These are phyloP conservation scores for Aspergillus cristatus DNA, from an alignment of 495 filamentous ascomycete species.

Conservation along the genomic window DNA sequence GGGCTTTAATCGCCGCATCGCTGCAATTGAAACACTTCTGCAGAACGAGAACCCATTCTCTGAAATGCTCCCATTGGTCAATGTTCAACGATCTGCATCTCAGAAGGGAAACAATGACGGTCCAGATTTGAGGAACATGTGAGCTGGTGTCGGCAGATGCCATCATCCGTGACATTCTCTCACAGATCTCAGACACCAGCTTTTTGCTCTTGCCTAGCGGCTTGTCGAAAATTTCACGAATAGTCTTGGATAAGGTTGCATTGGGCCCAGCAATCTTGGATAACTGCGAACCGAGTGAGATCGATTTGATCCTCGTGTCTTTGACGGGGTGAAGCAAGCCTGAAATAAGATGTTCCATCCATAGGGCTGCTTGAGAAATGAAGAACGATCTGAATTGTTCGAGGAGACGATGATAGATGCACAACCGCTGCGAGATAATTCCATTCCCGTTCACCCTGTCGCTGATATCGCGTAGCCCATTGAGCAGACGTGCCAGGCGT, in stretches of 20 bases:
- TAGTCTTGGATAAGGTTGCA: slow-evolving; percentile 49
- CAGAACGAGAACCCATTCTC: slow-evolving; percentile 64
- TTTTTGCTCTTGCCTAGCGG: slow-evolving; percentile 48
- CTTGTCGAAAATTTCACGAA: slow-evolving; percentile 56
- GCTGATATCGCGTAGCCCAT: slow-evolving; percentile 60
- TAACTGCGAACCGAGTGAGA: slow-evolving; percentile 60
- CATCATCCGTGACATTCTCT: slow-evolving; percentile 62
- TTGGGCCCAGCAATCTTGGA: slow-evolving; percentile 57
- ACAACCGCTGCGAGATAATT: slow-evolving; percentile 61
- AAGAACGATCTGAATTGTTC: slow-evolving; percentile 59
- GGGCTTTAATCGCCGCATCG: slow-evolving; percentile 58
- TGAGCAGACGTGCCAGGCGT: slow-evolving; percentile 57
- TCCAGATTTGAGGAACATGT: slow-evolving; percentile 85
- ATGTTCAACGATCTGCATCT: slow-evolving; percentile 50
- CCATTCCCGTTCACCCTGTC: slow-evolving; percentile 65
- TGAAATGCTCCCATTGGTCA: slow-evolving; percentile 64
- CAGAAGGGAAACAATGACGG: slow-evolving; percentile 65
- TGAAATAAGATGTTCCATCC: slow-evolving; percentile 72
- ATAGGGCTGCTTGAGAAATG: slow-evolving; percentile 43
- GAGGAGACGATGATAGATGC: slow-evolving; percentile 67
- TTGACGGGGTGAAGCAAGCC: slow-evolving; percentile 70
- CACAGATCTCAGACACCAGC: slow-evolving; percentile 51
- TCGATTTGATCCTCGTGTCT: slow-evolving; percentile 65
- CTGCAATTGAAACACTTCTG: slow-evolving; percentile 77
- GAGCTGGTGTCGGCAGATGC: slow-evolving; percentile 50